Evolutionary conservation across 148 eudicot genomes (phyloP), one percentile per base, ranked within the genome.

Genomic region (Beta vulgaris): DNA sequence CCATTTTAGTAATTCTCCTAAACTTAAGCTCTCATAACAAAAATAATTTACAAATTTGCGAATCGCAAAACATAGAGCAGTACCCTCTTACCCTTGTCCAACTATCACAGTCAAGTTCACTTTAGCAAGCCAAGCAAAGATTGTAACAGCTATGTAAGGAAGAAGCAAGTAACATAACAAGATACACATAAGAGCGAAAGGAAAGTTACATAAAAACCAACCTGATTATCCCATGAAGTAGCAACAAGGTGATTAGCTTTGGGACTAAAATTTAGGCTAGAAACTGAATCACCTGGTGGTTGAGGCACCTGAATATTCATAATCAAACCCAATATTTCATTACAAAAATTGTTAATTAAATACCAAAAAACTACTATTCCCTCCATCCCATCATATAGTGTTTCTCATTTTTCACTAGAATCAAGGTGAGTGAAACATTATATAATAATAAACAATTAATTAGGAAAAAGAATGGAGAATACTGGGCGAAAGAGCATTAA

Each of bases 161-260:
- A 25, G 36, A 13, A 25, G 11, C 29, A 37, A 49, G n/a, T 13
- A 6, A 21, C 7, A 15, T 11, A 36, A 59, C 31, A 57, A 58
- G 18, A 55, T 11, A 6, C 19, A 53, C 26, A 13, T 25, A 66
- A 34, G 5, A 74, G 19, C 39, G 62, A 67, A 8, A 16, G 18
- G 12, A 65, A 66, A n/a, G n/a, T n/a, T n/a, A n/a, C n/a, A n/a
- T n/a, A 25, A 15, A 43, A 23, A 73, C 68, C 39, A 80, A 93
- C 98, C 97, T 91, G 98, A 71, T 90, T 91, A 88, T 94, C 98
- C 98, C 97, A 94, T 48, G 98, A 94, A 73, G 96, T 90, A n/a
- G 93, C 97, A 8, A 91, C 86, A 49, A 94, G 87, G 43, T 71
- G 82, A 83, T 94, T 91, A n/a, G 97, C 97, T 85, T 91, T 91